These are phyloP conservation scores for Rutstroemia sydowiana DNA, from an alignment of 2,329 filamentous ascomycete species.

Conservation along the genomic window DNA sequence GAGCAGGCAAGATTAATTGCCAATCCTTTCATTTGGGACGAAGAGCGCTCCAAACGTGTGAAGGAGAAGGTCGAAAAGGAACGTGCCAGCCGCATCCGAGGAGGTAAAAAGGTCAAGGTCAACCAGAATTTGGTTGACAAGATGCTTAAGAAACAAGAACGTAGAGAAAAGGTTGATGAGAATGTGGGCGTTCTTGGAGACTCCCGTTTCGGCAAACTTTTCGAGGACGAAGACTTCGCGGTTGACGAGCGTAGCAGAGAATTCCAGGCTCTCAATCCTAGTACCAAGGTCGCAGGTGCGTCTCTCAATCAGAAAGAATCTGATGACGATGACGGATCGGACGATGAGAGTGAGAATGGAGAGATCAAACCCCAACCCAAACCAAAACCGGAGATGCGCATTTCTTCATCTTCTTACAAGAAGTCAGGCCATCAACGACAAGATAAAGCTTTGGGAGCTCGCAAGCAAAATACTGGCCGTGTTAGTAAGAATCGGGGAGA, in stretches of 20 bases:
- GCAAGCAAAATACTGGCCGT: conserved; percentile 44
- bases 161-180: conserved; percentile 48
- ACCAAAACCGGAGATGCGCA: conserved; percentile 46
- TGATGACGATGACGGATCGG: conserved; percentile 31
- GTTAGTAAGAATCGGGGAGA: conserved; percentile 40
- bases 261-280: conserved; percentile 84
- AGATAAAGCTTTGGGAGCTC: conserved; percentile 50
- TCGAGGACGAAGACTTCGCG: conserved; percentile 86
- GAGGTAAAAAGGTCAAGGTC: conserved; percentile 96
- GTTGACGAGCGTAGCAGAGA: conserved; percentile 86
- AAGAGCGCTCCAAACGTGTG: conserved; percentile 83
- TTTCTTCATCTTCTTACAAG: conserved; percentile 61
- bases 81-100: conserved; percentile 86
- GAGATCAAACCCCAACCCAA: conserved; percentile 30
- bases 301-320: conserved; percentile 33
- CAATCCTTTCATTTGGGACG: conserved; percentile 89
- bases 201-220: conserved; percentile 78
- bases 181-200: conserved; percentile 68
- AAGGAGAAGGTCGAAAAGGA: conserved; percentile 97
- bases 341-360: conserved; percentile 39
- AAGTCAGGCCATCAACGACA: conserved; percentile 45
- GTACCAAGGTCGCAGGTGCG: conserved; percentile 44
- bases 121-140: conserved; percentile 78
- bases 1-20: conserved; percentile 90
- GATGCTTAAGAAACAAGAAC: conserved; percentile 57